Conservation (phyloP, 495 filamentous ascomycete species). For the Pseudotulostoma volvatum region DNA sequence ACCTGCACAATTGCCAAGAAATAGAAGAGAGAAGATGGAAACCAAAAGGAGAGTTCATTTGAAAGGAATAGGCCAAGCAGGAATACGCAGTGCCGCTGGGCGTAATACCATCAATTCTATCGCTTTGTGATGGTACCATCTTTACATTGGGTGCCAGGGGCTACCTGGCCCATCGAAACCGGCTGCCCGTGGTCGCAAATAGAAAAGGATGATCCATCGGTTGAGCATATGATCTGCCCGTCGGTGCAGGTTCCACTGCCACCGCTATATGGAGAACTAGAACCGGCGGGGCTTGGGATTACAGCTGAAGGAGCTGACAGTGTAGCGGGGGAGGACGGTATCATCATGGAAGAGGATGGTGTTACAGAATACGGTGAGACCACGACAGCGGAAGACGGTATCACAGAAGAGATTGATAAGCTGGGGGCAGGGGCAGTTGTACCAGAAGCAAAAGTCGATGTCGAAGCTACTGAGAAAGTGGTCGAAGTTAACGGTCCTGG, state of each 20-base stretch:
- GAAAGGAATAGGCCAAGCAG: no score
- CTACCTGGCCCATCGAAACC: slow-evolving; percentile 26
- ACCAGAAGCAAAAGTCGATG: background rate
- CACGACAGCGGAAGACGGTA: slow-evolving; percentile 1
- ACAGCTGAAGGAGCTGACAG: slow-evolving; percentile 1
- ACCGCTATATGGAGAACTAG: slow-evolving; percentile 7
- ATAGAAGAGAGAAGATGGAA: slow-evolving; percentile 53
- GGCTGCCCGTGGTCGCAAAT: slow-evolving; percentile 19
- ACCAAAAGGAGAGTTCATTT: slow-evolving; percentile 43
- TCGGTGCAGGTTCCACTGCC: slow-evolving; percentile 10
- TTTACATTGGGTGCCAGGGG: slow-evolving; percentile 23
- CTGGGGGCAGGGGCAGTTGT: background rate
- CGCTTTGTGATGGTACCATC: slow-evolving; percentile 15
- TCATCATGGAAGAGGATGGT: background rate
- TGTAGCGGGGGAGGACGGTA: background rate
- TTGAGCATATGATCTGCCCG: slow-evolving; percentile 22
- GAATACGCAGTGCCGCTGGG: no score
- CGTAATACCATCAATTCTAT: no score
- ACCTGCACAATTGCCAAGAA: slow-evolving; percentile 34
- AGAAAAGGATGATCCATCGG: slow-evolving; percentile 22
- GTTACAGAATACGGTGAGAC: slow-evolving; percentile 1
- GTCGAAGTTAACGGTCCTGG: no score
- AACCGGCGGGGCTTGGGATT: background rate
- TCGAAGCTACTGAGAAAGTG: slow-evolving; percentile 4
- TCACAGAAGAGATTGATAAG: background rate